A percentile compares a stretch with the other conserved stretches of the same genome.
These are phyloP conservation scores for Phytophthora litchii DNA, from an alignment of 352 stramenopile genomes.

Conservation along the genomic window DNA sequence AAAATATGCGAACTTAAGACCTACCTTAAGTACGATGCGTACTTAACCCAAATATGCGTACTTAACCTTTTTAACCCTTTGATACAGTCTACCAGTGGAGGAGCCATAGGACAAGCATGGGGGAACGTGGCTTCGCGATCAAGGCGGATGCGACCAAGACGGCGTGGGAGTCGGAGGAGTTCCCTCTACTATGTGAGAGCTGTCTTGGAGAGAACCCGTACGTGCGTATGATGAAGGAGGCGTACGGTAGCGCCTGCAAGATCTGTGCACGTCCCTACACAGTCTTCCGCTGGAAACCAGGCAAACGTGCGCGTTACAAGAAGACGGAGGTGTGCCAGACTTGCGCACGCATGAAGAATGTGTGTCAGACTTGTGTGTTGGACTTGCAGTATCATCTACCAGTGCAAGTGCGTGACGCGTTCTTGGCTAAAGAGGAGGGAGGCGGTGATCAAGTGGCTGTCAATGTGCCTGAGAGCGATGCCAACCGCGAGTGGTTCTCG, in stretches of 20 bases:
- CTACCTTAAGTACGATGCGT: no score
- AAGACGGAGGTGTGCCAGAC: constrained; percentile 98
- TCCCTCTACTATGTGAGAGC: constrained; percentile 98
- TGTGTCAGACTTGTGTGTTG: constrained; percentile 99
- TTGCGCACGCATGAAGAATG: constrained; percentile 99
- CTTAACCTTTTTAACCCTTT: no score
- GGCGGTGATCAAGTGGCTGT: constrained; percentile 47
- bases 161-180: constrained; percentile 94
- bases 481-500: constrained; percentile 95
- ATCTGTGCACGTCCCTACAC: constrained; percentile 98
- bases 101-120: constrained; percentile 43
- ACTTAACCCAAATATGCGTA: no score
- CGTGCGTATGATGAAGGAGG: constrained; percentile 99
- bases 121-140: constrained; percentile 86
- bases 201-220: constrained; percentile 99
- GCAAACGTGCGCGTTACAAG: constrained; percentile 97
- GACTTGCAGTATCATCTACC: constrained; percentile 98
- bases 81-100: constrained; percentile 16
- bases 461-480: constrained; percentile 92
- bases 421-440: constrained; percentile 64
- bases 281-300: constrained; percentile 98
- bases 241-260: constrained; percentile 97
- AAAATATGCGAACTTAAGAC: no score
- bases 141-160: constrained; percentile 89
- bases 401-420: constrained; percentile 93